Percentiles rank a stretch among this genome's conserved stretches.
phyloP scores from a whole-genome alignment of 768 basidiomycete species.

The Neoboletus magnificus region DNA sequence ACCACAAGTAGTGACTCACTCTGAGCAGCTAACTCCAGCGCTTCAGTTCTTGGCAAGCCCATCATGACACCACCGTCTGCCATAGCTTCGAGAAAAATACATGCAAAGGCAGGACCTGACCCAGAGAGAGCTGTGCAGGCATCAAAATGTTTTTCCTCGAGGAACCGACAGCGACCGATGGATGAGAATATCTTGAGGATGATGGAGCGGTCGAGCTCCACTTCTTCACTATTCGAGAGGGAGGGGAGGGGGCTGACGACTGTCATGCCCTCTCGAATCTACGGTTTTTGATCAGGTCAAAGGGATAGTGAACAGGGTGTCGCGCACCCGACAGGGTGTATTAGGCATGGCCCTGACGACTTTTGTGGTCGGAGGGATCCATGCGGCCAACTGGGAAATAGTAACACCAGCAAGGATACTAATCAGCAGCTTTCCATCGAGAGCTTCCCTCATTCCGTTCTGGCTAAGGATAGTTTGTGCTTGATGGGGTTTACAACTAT shows the following conservation, averaged over 20 bases:
- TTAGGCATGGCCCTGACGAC: conserved; percentile 98
- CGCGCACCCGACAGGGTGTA: conserved; percentile 85
- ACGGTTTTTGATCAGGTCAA: neutral
- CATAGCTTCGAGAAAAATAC: conserved; percentile 97
- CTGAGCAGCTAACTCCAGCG: conserved; percentile 92
- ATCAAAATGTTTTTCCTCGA: conserved; percentile 98
- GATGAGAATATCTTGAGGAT: conserved; percentile 95
- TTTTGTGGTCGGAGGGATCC: conserved; percentile 74
- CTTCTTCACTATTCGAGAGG: conserved; percentile 35
- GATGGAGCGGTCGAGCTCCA: conserved; percentile 64
- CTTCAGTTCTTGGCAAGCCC: conserved; percentile 92
- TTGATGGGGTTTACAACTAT: conserved; percentile 91
- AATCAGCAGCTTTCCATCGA: conserved; percentile 88
- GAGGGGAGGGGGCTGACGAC: conserved; percentile 74
- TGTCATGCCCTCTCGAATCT: conserved; percentile 99
- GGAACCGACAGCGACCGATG: conserved; percentile 91
- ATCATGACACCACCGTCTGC: conserved; percentile 99
- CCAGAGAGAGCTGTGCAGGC: conserved; percentile 96
- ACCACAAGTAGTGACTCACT: conserved; percentile 48
- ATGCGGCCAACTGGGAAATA: conserved; percentile 69
- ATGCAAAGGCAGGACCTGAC: conserved; percentile 95
- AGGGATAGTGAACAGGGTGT: neutral
- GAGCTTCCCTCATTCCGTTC: conserved; percentile 74
- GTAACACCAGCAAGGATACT: conserved; percentile 98
- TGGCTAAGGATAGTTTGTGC: conserved; percentile 71